Evolutionary conservation across 352 stramenopile genomes (phyloP), one percentile per base, ranked within the genome.

Genomic region (Thraustochytrium sp.): DNA sequence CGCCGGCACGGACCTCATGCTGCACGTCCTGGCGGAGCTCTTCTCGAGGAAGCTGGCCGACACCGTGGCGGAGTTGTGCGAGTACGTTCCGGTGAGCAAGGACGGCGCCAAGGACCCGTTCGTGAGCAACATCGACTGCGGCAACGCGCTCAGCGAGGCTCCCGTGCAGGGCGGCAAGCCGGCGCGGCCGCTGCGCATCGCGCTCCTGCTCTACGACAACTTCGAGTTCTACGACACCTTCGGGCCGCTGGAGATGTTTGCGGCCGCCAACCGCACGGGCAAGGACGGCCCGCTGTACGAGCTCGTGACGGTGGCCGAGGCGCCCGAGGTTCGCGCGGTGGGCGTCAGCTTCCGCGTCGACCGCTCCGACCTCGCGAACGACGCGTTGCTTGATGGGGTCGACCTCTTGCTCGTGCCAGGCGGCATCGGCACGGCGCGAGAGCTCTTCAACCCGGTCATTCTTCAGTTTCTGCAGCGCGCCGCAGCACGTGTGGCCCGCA

Each of bases 211-310:
- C 18, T 75, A 53, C n/a, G 63, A 75, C 46, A 75, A 75, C 46
- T 75, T 75, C n/a, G 63, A 75, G 46, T 16, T 75, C n/a, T 40
- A 44, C 63, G 63, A 75, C 46, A 29, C 46, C 31, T 75, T 75
- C 2, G 63, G 63, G 5, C 63, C 63, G 11, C 40, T 75, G 36
- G 63, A 75, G 37, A 75, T 75, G 63, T 75, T 75, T 37, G 63
- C 63, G 5, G 63, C 34, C 5, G 63, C 63, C 5, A 75, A 75
- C 29, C 63, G 63, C 16, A 29, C 34, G 36, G 16, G n/a, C n/a
- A 36, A 36, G 5, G 63, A 56, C 31, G 51, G 51, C 51, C 16
- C 51, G 8, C 16, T 75, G 13, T 53, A 44, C 63, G 21, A 21
- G 63, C 36, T 75, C 40, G 26, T 38, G 9, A 54, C 36, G 16